Percentiles rank a stretch among this genome's conserved stretches.
phyloP scores from a whole-genome alignment of 805 yeast species.

The Myxozyma vanderwaltii region DNA sequence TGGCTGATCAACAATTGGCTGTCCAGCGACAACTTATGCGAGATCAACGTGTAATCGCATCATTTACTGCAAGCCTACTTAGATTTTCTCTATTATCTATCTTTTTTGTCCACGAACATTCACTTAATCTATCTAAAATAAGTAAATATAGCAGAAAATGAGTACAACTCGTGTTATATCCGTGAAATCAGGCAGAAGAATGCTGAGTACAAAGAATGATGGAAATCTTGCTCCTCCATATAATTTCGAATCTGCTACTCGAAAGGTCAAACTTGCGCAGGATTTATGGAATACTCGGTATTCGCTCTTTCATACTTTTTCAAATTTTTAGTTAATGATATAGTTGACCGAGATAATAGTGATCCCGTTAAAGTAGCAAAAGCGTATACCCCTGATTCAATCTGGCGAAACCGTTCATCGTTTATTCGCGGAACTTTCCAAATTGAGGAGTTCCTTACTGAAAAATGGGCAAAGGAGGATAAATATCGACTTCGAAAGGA shows the following conservation, averaged over 20 bases:
- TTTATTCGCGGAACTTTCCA: conserved; percentile 22
- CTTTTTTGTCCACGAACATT: not conserved
- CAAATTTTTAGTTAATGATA: no score
- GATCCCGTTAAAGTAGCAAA: conserved; percentile 19
- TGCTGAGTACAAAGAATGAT: not conserved
- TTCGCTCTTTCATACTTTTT: no score
- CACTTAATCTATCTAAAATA: no score
- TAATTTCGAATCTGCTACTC: conserved; percentile 19
- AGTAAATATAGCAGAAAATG: no score
- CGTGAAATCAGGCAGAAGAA: not conserved
- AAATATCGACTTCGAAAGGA: conserved; percentile 30
- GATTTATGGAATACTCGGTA: conserved; percentile 30
- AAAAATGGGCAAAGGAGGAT: conserved; percentile 28
- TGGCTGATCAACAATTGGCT: not conserved
- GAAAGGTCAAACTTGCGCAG: conserved; percentile 31
- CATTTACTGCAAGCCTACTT: no score
- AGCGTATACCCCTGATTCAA: conserved; percentile 25
- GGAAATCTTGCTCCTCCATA: conserved; percentile 25
- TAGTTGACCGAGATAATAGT: conserved; percentile 6
- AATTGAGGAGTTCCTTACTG: conserved; percentile 24
- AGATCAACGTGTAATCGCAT: not conserved
- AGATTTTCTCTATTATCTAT: no score
- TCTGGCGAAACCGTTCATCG: conserved; percentile 31
- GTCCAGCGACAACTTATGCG: not conserved
- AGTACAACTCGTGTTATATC: no score